Base-by-base conservation (phyloP, 257 asterid genomes). In the Nicotiana otophora region DNA sequence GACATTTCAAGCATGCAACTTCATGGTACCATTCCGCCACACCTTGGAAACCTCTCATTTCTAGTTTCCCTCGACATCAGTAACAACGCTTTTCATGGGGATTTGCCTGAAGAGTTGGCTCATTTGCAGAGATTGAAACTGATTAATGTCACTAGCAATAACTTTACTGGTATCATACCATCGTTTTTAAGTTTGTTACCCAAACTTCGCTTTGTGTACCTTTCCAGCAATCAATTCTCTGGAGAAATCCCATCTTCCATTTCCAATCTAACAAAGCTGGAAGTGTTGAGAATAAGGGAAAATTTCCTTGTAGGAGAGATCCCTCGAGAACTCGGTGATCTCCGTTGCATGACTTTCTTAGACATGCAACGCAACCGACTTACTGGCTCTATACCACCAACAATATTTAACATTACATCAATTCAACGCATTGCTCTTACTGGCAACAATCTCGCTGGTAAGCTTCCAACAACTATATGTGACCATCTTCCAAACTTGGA, bases 291-390 rank as follows among this genome's bases (percentile, higher is more conserved):
- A 1, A 26, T 63, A 33, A 23, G 4, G 5, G 7, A 7, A 26
- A 63, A 63, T 26, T 12, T 26, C 26, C 69, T 63, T 3, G 5
- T 34, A 69, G 51, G 58, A n/a, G 28, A 20, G 31, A 70, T 82
- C 20, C 89, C 89, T 4, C 81, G 65, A 79, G 84, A 87, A 78
- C 42, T 78, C 10, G 70, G 85, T 55, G 51, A 63, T 30, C 83
- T 82, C 76, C 3, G 77, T 7, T 20, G 63, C 4, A 58, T 84
- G 78, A 39, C 61, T 42, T 10, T 1, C 8, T 60, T 87, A 1
- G 10, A 39, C 3, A 19, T 85, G 61, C 7, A 15, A 2, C 4
- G 48, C 5, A 87, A 85, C 79, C 15, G 10, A 8, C 53, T 87
- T 33, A 54, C 53, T 51, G 86, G 86, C 17, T 75, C 74, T 6